phyloP scores from a whole-genome alignment of 176 grass and related monocot species.

The Ampelocalamus luodianensis region DNA sequence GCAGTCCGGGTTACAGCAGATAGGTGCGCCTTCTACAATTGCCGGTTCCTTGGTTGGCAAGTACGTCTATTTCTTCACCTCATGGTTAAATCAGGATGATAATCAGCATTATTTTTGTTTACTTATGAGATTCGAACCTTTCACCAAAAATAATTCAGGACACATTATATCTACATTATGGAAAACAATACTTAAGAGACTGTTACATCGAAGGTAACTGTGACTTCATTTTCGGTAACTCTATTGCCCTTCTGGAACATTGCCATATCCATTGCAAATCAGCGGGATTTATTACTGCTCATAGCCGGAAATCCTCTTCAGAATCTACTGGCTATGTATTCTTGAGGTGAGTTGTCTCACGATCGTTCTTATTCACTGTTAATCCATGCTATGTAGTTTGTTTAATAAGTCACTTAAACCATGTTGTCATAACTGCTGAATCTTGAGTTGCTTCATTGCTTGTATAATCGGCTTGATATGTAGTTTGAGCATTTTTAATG shows the following conservation, averaged over 20 bases:
- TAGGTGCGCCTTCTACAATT: slow-evolving; percentile 90
- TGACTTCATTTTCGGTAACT: slow-evolving; percentile 97
- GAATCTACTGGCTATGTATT: slow-evolving; percentile 96
- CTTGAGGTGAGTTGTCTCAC: slow-evolving; percentile 60
- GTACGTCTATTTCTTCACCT: slow-evolving; percentile 41
- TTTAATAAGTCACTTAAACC: neutral
- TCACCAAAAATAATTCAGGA: slow-evolving; percentile 56
- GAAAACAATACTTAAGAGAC: slow-evolving; percentile 93
- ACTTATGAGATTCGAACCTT: slow-evolving; percentile 31
- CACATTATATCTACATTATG: slow-evolving; percentile 92
- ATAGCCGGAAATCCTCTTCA: slow-evolving; percentile 91
- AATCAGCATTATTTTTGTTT: neutral
- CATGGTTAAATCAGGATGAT: neutral
- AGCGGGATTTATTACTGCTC: slow-evolving; percentile 87
- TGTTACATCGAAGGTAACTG: slow-evolving; percentile 96
- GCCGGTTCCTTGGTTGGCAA: slow-evolving; percentile 97
- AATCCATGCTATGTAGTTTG: neutral
- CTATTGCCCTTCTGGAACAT: slow-evolving; percentile 87
- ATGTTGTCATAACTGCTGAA: neutral
- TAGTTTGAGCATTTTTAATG: slow-evolving; percentile 34
- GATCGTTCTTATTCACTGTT: neutral
- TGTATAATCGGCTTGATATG: slow-evolving; percentile 1
- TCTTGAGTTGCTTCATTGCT: slow-evolving; percentile 4
- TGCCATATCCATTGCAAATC: slow-evolving; percentile 97
- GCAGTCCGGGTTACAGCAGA: slow-evolving; percentile 87